A percentile compares a stretch with the other conserved stretches of the same genome.
Evolutionary conservation across 495 filamentous ascomycete genomes (phyloP).

Genomic region (Penicillium verhagenii): DNA sequence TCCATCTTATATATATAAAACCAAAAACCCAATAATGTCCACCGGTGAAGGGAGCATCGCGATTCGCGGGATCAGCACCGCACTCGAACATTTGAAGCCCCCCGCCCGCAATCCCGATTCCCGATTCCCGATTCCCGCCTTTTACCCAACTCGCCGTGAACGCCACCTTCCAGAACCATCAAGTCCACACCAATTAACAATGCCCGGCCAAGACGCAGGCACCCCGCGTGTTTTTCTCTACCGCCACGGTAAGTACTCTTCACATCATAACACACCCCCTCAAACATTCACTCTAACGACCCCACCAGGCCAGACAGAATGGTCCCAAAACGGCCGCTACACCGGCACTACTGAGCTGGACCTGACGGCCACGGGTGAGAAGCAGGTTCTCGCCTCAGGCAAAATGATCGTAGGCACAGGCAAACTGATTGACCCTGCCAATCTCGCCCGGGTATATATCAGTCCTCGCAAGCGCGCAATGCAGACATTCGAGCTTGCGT

Average conservation of each 20-base stretch:
- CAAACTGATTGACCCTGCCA: conserved; percentile 71
- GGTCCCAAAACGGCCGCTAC: conserved; percentile 82
- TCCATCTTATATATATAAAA: no score
- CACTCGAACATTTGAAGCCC: no score
- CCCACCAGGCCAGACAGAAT: conserved; percentile 72
- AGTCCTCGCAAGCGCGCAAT: conserved; percentile 77
- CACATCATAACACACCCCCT: background rate
- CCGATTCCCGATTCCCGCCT: background rate
- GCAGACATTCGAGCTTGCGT: conserved; percentile 71
- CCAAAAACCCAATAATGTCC: no score
- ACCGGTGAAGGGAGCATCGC: no score
- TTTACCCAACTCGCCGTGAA: background rate
- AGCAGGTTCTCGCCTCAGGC: conserved; percentile 68
- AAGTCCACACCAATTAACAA: no score
- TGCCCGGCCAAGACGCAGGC: conserved; percentile 48
- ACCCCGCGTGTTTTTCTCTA: conserved; percentile 41
- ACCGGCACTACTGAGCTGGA: conserved; percentile 81
- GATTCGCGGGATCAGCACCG: no score
- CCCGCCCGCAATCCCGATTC: no score
- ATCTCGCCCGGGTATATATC: conserved; percentile 73
- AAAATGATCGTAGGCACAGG: conserved; percentile 70
- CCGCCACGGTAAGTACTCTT: conserved; percentile 33
- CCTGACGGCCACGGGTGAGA: conserved; percentile 71
- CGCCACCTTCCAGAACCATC: background rate
- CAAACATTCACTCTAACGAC: no score